Conservation (phyloP, 2,329 filamentous ascomycete genomes). For the Fusarium nodosum region DNA sequence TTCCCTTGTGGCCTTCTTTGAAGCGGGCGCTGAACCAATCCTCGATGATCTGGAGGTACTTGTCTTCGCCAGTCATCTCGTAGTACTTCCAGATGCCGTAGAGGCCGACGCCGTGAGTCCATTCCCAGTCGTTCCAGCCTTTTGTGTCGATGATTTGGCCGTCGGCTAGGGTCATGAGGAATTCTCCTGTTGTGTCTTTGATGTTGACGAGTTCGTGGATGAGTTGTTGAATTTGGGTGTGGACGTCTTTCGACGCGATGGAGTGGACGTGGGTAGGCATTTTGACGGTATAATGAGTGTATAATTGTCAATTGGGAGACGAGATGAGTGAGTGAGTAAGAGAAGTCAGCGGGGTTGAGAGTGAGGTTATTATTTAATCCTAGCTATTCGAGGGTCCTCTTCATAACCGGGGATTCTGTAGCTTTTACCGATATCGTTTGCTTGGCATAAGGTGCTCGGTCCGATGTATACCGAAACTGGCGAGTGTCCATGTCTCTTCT, state of each 20-base stretch:
- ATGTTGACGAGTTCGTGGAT: conserved; percentile 84
- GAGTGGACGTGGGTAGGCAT: conserved; percentile 58
- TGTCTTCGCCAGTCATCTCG: conserved; percentile 73
- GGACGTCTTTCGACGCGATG: conserved; percentile 62
- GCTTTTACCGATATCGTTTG: conserved; percentile 6
- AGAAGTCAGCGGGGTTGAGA: neutral
- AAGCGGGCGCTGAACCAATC: conserved; percentile 80
- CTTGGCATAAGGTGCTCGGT: conserved; percentile 30
- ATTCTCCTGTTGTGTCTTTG: conserved; percentile 79
- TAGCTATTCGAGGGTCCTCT: neutral
- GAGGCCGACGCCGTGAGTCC: conserved; percentile 84
- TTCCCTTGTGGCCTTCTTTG: conserved; percentile 78
- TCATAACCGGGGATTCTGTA: neutral
- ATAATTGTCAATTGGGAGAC: neutral
- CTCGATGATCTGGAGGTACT: conserved; percentile 75
- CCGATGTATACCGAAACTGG: conserved; percentile 38
- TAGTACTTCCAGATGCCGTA: conserved; percentile 89
- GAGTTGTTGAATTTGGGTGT: conserved; percentile 72
- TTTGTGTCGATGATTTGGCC: conserved; percentile 86
- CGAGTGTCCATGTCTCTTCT: neutral
- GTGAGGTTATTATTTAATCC: conserved; percentile 20
- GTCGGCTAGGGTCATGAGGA: conserved; percentile 77
- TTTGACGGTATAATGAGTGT: conserved; percentile 4
- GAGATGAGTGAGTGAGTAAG: neutral
- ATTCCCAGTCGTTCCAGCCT: conserved; percentile 87